phyloP scores from a whole-genome alignment of 2,329 filamentous ascomycete genomes.

The Fusarium dimerum region DNA sequence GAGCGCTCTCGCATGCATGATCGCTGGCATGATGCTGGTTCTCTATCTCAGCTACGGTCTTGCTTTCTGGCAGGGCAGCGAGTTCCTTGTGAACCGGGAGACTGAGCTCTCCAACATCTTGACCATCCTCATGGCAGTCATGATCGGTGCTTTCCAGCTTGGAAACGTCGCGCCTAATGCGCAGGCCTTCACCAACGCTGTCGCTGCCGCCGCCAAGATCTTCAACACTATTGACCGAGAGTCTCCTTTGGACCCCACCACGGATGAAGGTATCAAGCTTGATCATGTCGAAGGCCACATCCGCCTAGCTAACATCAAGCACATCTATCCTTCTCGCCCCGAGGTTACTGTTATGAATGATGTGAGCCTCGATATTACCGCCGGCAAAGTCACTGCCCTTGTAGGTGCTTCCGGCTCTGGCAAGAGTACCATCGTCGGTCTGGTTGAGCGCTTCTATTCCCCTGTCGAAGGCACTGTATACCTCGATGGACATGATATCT shows the following conservation, averaged over 20 bases:
- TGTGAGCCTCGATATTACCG: conserved; percentile 77
- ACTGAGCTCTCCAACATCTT: conserved; percentile 71
- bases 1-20: conserved; percentile 71
- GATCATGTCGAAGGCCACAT: conserved; percentile 75
- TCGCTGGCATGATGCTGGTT: conserved; percentile 80
- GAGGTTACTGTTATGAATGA: conserved; percentile 88
- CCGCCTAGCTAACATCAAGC: conserved; percentile 79
- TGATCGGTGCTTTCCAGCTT: conserved; percentile 90
- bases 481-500: conserved; percentile 81
- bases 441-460: conserved; percentile 93
- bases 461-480: conserved; percentile 78
- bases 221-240: conserved; percentile 88
- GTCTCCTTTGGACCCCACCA: conserved; percentile 80
- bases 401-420: conserved; percentile 94
- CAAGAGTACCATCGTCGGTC: conserved; percentile 90
- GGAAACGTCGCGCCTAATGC: conserved; percentile 84
- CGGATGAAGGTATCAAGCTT: conserved; percentile 68
- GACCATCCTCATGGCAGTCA: conserved; percentile 85
- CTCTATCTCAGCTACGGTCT: conserved; percentile 86
- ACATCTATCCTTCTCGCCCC: conserved; percentile 91
- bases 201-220: conserved; percentile 88
- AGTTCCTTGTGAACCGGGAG: conserved; percentile 68
- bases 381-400: conserved; percentile 88
- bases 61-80: conserved; percentile 84
- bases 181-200: conserved; percentile 80